phyloP scores from a whole-genome alignment of 805 yeast genomes.

The Metschnikowia baotianmanensis region DNA sequence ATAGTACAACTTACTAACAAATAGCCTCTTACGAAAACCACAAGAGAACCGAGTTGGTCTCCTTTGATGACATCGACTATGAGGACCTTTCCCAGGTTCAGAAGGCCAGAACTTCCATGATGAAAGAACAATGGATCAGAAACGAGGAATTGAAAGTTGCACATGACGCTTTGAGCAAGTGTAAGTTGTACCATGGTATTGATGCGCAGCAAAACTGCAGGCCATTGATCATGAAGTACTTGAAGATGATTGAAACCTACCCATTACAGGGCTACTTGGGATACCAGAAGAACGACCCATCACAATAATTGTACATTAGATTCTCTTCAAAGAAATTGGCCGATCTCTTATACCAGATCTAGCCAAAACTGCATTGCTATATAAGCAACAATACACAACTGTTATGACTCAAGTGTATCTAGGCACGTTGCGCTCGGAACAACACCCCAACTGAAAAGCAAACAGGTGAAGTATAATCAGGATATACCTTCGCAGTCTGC shows the following conservation, averaged over 20 bases:
- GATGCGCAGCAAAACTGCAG: slow-evolving; percentile 70
- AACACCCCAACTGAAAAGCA: too few species aligned
- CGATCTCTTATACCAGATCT: slow-evolving; percentile 5
- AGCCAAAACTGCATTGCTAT: slow-evolving; percentile 14
- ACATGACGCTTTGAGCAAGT: slow-evolving; percentile 72
- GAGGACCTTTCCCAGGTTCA: slow-evolving; percentile 59
- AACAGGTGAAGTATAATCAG: too few species aligned
- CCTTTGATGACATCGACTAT: slow-evolving; percentile 82
- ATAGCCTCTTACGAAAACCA: slow-evolving; percentile 38
- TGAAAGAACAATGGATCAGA: slow-evolving; percentile 79
- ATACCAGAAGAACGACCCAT: slow-evolving; percentile 87
- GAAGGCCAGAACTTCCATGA: slow-evolving; percentile 71
- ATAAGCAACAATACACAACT: slow-evolving; percentile 12
- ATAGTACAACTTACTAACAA: slow-evolving; percentile 13
- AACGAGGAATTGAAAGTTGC: slow-evolving; percentile 63
- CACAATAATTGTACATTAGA: slow-evolving; percentile 44
- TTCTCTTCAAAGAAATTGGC: slow-evolving; percentile 2
- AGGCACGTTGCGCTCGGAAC: too few species aligned
- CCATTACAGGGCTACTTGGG: slow-evolving; percentile 73
- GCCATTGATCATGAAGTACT: slow-evolving; percentile 71
- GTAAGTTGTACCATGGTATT: slow-evolving; percentile 58
- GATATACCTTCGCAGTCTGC: too few species aligned
- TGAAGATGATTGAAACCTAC: slow-evolving; percentile 71
- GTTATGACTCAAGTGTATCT: too few species aligned
- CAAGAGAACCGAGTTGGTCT: slow-evolving; percentile 65